These are phyloP conservation scores for Tetrastigma voinierianum DNA, from an alignment of 164 flowering plant species.

Conservation along the genomic window DNA sequence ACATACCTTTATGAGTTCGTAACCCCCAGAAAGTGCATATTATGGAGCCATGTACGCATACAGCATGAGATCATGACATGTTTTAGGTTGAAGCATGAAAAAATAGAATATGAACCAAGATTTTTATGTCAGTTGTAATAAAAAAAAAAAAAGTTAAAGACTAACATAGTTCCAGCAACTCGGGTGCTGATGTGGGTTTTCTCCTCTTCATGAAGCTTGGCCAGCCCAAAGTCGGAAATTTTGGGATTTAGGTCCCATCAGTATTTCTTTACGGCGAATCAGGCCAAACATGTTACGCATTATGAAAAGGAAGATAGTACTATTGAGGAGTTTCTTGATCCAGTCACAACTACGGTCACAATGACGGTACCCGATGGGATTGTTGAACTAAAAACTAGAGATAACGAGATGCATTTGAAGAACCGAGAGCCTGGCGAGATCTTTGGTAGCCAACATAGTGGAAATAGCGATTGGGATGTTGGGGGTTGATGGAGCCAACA, in stretches of 20 bases:
- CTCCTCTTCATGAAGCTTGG: conserved; percentile 47
- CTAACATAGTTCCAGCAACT: conserved; percentile 55
- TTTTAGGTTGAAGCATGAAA: not conserved
- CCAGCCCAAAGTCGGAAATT: conserved; percentile 55
- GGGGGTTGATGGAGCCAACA: too few relatives aligned
- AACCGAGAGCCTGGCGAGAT: too few relatives aligned
- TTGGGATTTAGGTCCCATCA: conserved; percentile 39
- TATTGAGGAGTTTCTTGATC: too few relatives aligned
- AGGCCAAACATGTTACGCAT: too few relatives aligned
- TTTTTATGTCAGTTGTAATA: not conserved
- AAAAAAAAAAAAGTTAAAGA: not conserved
- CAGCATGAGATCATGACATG: not conserved
- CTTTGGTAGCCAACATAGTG: too few relatives aligned
- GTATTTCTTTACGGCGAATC: too few relatives aligned
- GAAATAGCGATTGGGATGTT: too few relatives aligned
- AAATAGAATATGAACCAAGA: not conserved
- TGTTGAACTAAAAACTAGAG: too few relatives aligned
- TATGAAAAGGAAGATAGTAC: too few relatives aligned
- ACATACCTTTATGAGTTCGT: conserved; percentile 55
- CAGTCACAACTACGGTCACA: too few relatives aligned
- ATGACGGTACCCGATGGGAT: too few relatives aligned
- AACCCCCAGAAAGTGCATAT: conserved; percentile 61
- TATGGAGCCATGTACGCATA: conserved; percentile 73
- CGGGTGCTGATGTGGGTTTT: conserved; percentile 54
- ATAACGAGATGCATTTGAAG: too few relatives aligned